Evolutionary conservation across 352 stramenopile species (phyloP), one percentile per base, ranked within the genome.

Genomic region (Labyrinthula sp.): DNA sequence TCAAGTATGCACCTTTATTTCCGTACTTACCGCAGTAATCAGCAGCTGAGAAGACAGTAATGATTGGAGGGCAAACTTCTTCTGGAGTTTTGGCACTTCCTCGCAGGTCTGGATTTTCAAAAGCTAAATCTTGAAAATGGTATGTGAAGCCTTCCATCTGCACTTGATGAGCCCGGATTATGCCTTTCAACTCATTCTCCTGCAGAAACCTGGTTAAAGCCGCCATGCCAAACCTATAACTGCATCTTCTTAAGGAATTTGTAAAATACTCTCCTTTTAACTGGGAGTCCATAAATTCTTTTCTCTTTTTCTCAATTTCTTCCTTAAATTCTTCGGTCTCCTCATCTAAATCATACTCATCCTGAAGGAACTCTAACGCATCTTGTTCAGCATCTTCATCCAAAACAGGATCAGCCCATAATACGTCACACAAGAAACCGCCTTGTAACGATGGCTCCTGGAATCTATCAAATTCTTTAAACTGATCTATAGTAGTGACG

Each of bases 191-290:
- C 58, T 94, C 86, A 50, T 96, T 85, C 47, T 86, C 77, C 52
- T 91, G 76, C 17, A 95, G 68, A 62, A 96, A 97, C 56, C 94
- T 75, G 25, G 73, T 77, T 2, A 95, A 84, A 52, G 96, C 93
- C 61, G 96, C 89, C 45, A 92, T 80, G n/a, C 87, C 87, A 63
- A 98, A 96, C 12, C 86, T 96, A 66, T 94, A 98, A 17, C 68
- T 84, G 2, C 94, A 85, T n/a, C n/a, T n/a, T n/a, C n/a, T n/a
- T n/a, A n/a, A n/a, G n/a, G n/a, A n/a, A n/a, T n/a, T n/a, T n/a
- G n/a, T n/a, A n/a, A n/a, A n/a, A n/a, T n/a, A n/a, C n/a, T n/a
- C n/a, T n/a, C n/a, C n/a, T n/a, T n/a, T n/a, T n/a, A n/a, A n/a
- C n/a, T n/a, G n/a, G n/a, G n/a, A n/a, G n/a, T n/a, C n/a, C n/a